Conservation (phyloP, 306 rosid genomes). For the Crataegus laevigata region DNA sequence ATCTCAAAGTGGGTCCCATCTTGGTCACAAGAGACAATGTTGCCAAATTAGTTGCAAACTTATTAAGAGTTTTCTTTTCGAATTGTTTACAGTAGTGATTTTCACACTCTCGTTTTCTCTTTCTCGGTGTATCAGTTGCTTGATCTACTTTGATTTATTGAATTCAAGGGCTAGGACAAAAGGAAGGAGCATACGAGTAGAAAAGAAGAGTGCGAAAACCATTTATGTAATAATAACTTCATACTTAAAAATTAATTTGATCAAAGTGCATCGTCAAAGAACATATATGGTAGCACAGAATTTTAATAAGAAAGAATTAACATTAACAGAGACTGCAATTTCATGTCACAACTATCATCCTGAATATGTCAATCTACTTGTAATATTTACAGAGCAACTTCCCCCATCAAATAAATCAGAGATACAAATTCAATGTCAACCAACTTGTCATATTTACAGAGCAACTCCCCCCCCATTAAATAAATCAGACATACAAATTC, state of each 20-base stretch:
- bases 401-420: not conserved
- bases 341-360: not conserved
- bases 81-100: not conserved
- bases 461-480: slow-evolving; percentile 6
- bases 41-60: not conserved
- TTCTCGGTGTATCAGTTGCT: not conserved
- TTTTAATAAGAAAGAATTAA: not conserved
- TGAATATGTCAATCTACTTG: too few relatives aligned
- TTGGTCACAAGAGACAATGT: too few relatives aligned
- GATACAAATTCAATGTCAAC: not conserved
- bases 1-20: not conserved
- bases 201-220: not conserved
- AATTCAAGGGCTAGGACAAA: too few relatives aligned
- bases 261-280: not conserved
- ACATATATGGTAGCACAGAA: not conserved
- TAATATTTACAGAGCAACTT: slow-evolving; percentile 8
- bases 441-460: not conserved
- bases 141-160: not conserved
- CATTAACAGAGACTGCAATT: not conserved
- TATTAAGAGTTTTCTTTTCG: not conserved
- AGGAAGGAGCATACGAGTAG: not conserved
- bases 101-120: not conserved
- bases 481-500: too few relatives aligned
- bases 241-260: not conserved
- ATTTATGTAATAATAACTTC: not conserved